phyloP scores from a whole-genome alignment of 352 stramenopile genomes.

The Phytophthora pisi region DNA sequence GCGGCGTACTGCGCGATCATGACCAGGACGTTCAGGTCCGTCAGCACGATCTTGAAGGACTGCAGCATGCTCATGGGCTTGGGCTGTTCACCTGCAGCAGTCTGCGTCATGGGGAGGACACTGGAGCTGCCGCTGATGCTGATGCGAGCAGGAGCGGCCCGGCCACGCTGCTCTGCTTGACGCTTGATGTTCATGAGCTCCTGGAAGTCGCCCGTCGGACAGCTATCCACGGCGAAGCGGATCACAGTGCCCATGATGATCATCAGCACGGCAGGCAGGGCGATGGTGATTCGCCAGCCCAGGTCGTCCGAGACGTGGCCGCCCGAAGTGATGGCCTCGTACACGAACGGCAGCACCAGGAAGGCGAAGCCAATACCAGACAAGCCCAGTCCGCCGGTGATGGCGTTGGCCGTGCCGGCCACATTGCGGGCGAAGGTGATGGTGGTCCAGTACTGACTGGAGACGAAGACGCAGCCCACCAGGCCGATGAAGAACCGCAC shows the following conservation, averaged over 20 bases:
- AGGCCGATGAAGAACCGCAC: constrained; percentile 96
- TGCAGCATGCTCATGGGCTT: constrained; percentile 36
- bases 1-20: constrained; percentile 94
- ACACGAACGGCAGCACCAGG: constrained; percentile 89
- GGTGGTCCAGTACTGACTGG: constrained; percentile 95
- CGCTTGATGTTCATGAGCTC: constrained; percentile 74
- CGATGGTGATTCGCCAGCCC: constrained; percentile 92
- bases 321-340: constrained; percentile 78
- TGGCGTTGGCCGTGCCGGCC: constrained; percentile 93
- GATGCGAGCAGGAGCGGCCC: constrained; percentile 20
- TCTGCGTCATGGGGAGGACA: constrained; percentile 30
- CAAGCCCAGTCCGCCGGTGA: constrained; percentile 92
- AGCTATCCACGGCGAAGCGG: constrained; percentile 85
- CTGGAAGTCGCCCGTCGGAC: constrained; percentile 93
- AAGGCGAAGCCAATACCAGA: constrained; percentile 92
- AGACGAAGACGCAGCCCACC: constrained; percentile 94
- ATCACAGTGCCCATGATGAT: constrained; percentile 79
- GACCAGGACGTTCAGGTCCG: constrained; percentile 91
- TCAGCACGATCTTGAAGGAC: constrained; percentile 62
- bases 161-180: constrained; percentile 56
- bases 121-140: constrained; percentile 37
- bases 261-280: constrained; percentile 89
- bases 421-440: constrained; percentile 95
- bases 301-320: constrained; percentile 69
- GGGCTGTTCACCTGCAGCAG: constrained; percentile 13